Conservation (phyloP, 768 basidiomycete genomes). For the Hericium coralloides region DNA sequence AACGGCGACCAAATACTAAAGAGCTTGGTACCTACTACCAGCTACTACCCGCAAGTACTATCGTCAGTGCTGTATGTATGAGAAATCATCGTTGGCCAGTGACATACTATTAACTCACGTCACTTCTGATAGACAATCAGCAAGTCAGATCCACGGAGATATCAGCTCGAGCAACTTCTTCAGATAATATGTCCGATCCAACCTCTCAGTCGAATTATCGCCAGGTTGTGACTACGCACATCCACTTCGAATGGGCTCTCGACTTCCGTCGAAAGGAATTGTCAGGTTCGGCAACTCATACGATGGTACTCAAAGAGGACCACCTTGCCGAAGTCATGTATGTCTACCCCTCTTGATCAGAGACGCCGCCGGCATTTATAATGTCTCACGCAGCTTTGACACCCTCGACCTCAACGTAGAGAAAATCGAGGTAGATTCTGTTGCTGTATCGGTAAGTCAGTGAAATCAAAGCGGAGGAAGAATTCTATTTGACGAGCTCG, state of each 20-base stretch:
- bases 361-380: neutral
- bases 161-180: too few species aligned
- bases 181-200: constrained; percentile 34
- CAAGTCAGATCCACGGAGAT: too few species aligned
- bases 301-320: constrained; percentile 43
- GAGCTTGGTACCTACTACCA: too few species aligned
- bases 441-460: constrained; percentile 18
- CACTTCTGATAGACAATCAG: too few species aligned
- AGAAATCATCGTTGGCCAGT: too few species aligned
- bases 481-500: neutral
- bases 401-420: constrained; percentile 58
- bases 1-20: too few species aligned
- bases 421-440: constrained; percentile 43
- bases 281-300: constrained; percentile 57
- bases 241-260: constrained; percentile 70
- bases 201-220: constrained; percentile 78
- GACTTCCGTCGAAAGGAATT: constrained; percentile 60
- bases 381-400: constrained; percentile 47
- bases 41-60: too few species aligned
- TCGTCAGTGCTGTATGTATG: too few species aligned
- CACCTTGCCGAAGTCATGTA: constrained; percentile 54
- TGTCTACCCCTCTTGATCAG: constrained; percentile 14
- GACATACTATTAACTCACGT: too few species aligned
- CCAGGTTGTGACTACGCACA: constrained; percentile 53
- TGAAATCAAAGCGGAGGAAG: neutral